Evolutionary conservation across 108 stramenopile species (phyloP), one percentile per base, ranked within the genome.

Genomic region (Craspedostauros australis): DNA sequence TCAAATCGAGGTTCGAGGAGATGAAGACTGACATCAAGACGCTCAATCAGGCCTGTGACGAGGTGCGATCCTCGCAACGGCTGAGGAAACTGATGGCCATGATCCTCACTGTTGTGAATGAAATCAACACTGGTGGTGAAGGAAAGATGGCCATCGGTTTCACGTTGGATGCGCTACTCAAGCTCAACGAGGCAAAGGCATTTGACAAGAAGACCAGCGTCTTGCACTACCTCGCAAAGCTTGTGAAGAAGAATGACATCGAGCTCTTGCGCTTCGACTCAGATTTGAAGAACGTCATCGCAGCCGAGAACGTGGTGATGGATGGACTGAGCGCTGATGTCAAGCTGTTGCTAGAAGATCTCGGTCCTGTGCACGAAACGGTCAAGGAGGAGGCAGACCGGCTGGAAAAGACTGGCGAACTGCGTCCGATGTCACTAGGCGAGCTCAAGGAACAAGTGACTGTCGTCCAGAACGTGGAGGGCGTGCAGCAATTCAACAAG

Each of bases 171-270:
- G 88, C 95, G 0, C 75, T 98, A 29, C 63, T 95, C 39, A 96
- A 95, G 64, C 84, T 98, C 24, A 80, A 85, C 54, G 88, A 90
- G 84, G 92, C 95, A 45, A 98, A 98, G 72, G 95, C 95, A 0
- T 89, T 88, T 64, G 97, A 98, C 66, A 87, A 88, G 69, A 96
- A 94, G 72, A 98, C 97, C 11, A 91, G 86, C 47, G 89, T 98
- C 30, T 71, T 98, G 5, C 88, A 93, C 61, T 96, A 95, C 57
- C 72, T 96, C 30, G 80, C 82, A 36, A 83, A 82, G 52, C 34
- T 90, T 16, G 76, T 90, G 19, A 78, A 79, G 56, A 62, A 66
- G 8, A 90, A 90, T 54, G 84, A 90, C 47, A 65, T 64, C 20
- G 46, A 62, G 40, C 58, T 90, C 40, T 53, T 87, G 7, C 53